phyloP scores from a whole-genome alignment of 2,329 filamentous ascomycete species.

The Diplodia corticola region DNA sequence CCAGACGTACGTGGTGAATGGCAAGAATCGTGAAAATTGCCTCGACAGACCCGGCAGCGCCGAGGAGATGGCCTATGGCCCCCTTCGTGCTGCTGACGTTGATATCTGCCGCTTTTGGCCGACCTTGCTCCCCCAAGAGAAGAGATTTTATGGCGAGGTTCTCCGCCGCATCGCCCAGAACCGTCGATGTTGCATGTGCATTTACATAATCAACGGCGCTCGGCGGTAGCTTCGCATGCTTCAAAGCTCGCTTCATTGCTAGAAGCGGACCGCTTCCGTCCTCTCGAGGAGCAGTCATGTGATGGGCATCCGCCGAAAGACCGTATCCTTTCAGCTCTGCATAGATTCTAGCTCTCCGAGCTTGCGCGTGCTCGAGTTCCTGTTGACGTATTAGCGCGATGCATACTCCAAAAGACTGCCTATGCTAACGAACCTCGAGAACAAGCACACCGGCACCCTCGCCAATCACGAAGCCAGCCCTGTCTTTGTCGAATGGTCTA shows the following conservation, averaged over 20 bases:
- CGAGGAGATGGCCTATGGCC: constrained; percentile 85
- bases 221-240: constrained; percentile 69
- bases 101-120: constrained; percentile 61
- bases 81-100: constrained; percentile 94
- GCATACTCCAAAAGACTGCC: background rate
- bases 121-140: constrained; percentile 72
- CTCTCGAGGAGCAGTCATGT: constrained; percentile 86
- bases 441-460: constrained; percentile 88
- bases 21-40: constrained; percentile 81
- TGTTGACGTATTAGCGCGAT: constrained; percentile 32
- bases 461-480: constrained; percentile 86
- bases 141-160: constrained; percentile 77
- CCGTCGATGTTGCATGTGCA: constrained; percentile 88
- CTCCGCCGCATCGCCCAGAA: constrained; percentile 84
- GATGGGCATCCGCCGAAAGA: constrained; percentile 84
- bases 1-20: constrained; percentile 67
- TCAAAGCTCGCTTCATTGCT: constrained; percentile 83
- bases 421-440: constrained; percentile 63
- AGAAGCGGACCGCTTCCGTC: constrained; percentile 79
- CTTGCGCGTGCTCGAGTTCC: constrained; percentile 83
- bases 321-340: constrained; percentile 90
- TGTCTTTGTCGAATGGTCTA: constrained; percentile 78
- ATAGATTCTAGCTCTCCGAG: constrained; percentile 77
- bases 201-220: constrained; percentile 84
- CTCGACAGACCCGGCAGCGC: constrained; percentile 88